These are phyloP conservation scores for Blastocrithidia nonstop DNA, from an alignment of 208 protist species.

Conservation along the genomic window DNA sequence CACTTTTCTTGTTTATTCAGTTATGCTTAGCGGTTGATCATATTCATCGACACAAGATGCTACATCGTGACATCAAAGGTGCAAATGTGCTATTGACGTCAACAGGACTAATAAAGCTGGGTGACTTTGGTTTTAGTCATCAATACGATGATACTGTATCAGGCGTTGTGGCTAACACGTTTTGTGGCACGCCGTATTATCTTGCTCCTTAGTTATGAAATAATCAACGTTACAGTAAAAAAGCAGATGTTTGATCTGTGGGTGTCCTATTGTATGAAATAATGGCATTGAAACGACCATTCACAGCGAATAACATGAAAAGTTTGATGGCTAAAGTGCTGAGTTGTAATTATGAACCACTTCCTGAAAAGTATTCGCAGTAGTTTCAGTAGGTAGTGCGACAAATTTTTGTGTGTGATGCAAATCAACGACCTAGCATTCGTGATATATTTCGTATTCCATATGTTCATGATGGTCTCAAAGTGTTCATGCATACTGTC, in stretches of 20 bases:
- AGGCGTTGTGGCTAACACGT: slow-evolving; percentile 75
- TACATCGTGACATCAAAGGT: slow-evolving; percentile 85
- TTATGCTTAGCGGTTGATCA: slow-evolving; percentile 72
- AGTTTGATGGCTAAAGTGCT: slow-evolving; percentile 73
- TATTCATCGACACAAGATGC: slow-evolving; percentile 82
- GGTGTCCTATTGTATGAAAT: slow-evolving; percentile 72
- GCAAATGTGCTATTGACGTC: slow-evolving; percentile 81
- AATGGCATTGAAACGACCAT: slow-evolving; percentile 61
- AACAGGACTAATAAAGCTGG: slow-evolving; percentile 79
- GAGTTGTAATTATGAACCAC: slow-evolving; percentile 29
- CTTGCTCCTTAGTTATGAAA: slow-evolving; percentile 85
- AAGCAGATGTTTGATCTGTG: slow-evolving; percentile 72
- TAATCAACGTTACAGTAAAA: slow-evolving; percentile 79
- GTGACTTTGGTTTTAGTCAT: slow-evolving; percentile 84
- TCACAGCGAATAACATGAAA: slow-evolving; percentile 68
- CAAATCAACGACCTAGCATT: slow-evolving; percentile 48
- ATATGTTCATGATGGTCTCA: slow-evolving; percentile 60
- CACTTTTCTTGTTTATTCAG: slow-evolving; percentile 75
- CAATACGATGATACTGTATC: slow-evolving; percentile 83
- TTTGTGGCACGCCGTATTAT: slow-evolving; percentile 58
- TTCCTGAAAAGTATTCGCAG: slow-evolving; percentile 42
- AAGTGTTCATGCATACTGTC: slow-evolving; percentile 66
- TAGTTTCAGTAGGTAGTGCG: slow-evolving; percentile 47
- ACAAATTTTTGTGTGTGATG: slow-evolving; percentile 54
- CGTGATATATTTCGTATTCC: slow-evolving; percentile 57